phyloP scores from a whole-genome alignment of 768 basidiomycete species.

The Pisolithus sp. region DNA sequence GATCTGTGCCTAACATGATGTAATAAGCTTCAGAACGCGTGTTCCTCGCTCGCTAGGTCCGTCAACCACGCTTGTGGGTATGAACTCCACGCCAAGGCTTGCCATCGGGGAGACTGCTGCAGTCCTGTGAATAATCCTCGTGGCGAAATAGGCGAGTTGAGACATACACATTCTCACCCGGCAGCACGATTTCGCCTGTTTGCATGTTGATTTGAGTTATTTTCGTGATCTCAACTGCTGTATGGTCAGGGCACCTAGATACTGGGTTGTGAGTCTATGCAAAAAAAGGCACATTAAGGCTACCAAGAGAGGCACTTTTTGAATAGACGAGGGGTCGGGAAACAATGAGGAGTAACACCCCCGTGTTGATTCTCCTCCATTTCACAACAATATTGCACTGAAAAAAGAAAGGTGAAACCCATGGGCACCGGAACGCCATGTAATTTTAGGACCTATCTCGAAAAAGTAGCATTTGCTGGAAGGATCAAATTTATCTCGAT shows the following conservation, averaged over 20 bases:
- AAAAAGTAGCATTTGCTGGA: constrained; percentile 45
- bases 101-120: too few species aligned
- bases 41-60: too few species aligned
- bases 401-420: neutral
- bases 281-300: constrained; percentile 1
- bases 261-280: constrained; percentile 4
- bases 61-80: too few species aligned
- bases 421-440: constrained; percentile 1
- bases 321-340: constrained; percentile 71
- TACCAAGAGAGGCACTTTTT: constrained; percentile 44
- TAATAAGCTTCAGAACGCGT: too few species aligned
- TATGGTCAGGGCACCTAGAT: constrained; percentile 54
- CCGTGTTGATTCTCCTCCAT: constrained; percentile 25
- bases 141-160: too few species aligned
- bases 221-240: constrained; percentile 68
- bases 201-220: constrained; percentile 41
- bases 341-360: constrained; percentile 45
- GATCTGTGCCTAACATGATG: too few species aligned
- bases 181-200: constrained; percentile 47
- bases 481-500: neutral
- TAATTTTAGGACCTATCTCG: constrained; percentile 42
- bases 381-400: constrained; percentile 61
- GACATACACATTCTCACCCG: constrained; percentile 33
- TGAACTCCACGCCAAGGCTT: too few species aligned
- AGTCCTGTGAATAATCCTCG: too few species aligned